These are phyloP conservation scores for Hanseniaspora pseudoguilliermondii DNA, from an alignment of 805 yeast species.

Conservation along the genomic window DNA sequence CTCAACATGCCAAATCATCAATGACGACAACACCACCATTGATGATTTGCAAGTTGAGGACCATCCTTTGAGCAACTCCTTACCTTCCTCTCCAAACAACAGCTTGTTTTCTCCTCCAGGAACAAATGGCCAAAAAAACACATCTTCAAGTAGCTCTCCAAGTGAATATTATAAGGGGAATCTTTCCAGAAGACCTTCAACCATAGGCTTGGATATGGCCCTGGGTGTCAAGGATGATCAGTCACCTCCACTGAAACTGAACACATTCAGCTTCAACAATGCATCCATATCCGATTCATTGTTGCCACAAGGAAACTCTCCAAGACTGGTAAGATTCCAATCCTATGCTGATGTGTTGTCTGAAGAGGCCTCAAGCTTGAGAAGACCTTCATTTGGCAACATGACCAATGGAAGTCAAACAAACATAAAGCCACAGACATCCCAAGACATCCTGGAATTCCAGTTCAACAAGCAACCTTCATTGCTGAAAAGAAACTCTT, in stretches of 20 bases:
- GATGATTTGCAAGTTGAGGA: constrained; percentile 62
- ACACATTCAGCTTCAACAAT: constrained; percentile 16
- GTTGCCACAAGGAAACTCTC: constrained; percentile 9
- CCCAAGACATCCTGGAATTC: constrained; percentile 12
- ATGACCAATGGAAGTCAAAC: constrained; percentile 14
- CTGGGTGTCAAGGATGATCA: constrained; percentile 3
- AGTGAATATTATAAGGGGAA: neutral
- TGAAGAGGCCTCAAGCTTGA: constrained; percentile 45
- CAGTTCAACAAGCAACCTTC: constrained; percentile 13
- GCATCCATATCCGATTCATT: constrained; percentile 1
- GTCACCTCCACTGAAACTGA: constrained; percentile 19
- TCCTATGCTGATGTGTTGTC: constrained; percentile 71
- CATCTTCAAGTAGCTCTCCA: constrained; percentile 4
- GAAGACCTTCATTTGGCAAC: constrained; percentile 43
- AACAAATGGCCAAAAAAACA: neutral
- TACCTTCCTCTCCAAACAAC: constrained; percentile 2
- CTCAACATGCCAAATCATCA: constrained; percentile 55
- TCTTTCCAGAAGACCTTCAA: constrained; percentile 41
- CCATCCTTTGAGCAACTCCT: constrained; percentile 7
- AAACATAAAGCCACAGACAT: constrained; percentile 18
- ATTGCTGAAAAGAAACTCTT: constrained; percentile 13
- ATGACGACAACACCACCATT: constrained; percentile 44
- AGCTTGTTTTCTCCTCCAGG: neutral
- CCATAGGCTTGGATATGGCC: constrained; percentile 31
- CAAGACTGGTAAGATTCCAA: constrained; percentile 37